A percentile compares a stretch with the other conserved stretches of the same genome.
phyloP scores from a whole-genome alignment of 1,284 basidiomycete species.

The Albatrellus sp. region DNA sequence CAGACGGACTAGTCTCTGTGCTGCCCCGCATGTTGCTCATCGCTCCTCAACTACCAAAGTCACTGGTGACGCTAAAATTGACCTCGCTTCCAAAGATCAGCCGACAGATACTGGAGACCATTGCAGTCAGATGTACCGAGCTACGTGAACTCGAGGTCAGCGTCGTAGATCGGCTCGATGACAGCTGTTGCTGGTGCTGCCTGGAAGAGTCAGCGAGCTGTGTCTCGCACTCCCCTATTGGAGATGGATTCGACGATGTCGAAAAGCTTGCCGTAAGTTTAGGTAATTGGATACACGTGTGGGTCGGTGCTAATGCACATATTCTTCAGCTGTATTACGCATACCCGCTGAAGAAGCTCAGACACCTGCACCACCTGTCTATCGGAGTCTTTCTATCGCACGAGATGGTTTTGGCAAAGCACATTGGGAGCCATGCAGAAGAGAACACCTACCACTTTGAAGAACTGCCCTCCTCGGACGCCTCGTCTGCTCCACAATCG shows the following conservation, averaged over 20 bases:
- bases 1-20: slow-evolving; percentile 17
- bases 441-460: not conserved
- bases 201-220: slow-evolving; percentile 45
- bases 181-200: slow-evolving; percentile 46
- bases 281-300: not conserved
- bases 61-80: slow-evolving; percentile 30
- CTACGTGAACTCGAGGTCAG: slow-evolving; percentile 38
- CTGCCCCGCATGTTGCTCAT: slow-evolving; percentile 13
- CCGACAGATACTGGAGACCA: slow-evolving; percentile 27
- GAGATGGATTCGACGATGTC: slow-evolving; percentile 30
- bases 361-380: slow-evolving; percentile 35
- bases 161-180: slow-evolving; percentile 42
- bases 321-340: slow-evolving; percentile 13
- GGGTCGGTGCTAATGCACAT: slow-evolving; percentile 4
- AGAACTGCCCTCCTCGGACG: slow-evolving; percentile 1
- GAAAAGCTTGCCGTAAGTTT: slow-evolving; percentile 36
- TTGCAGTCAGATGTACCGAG: slow-evolving; percentile 31
- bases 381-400: slow-evolving; percentile 48
- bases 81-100: slow-evolving; percentile 44
- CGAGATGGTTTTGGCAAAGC: slow-evolving; percentile 27
- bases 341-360: slow-evolving; percentile 24
- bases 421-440: slow-evolving; percentile 24
- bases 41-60: slow-evolving; percentile 15
- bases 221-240: slow-evolving; percentile 50
- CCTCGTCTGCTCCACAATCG: slow-evolving; percentile 9